Evolutionary conservation across 2,329 filamentous ascomycete species (phyloP).

Genomic region (Sarocladium brachiariae): DNA sequence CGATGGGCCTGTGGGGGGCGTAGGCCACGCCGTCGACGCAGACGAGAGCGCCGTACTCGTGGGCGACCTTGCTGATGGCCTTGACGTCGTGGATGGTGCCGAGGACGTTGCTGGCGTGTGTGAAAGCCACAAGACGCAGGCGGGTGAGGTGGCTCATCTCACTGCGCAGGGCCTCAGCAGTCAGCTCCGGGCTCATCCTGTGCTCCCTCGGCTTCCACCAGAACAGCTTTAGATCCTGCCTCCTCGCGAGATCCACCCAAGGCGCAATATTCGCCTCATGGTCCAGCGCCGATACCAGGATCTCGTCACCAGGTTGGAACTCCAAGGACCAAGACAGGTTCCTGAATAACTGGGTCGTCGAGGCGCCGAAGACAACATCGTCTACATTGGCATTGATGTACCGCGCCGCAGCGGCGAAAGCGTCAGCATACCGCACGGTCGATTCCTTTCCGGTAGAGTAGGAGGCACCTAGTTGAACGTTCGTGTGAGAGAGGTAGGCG

Average conservation of each 20-base stretch:
- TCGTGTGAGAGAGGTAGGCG: constrained; percentile 59
- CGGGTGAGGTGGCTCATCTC: constrained; percentile 42
- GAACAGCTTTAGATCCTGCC: constrained; percentile 54
- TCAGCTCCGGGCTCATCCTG: constrained; percentile 51
- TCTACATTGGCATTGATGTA: constrained; percentile 62
- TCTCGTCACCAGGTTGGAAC: constrained; percentile 53
- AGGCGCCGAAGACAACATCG: constrained; percentile 66
- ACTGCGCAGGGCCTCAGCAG: constrained; percentile 45
- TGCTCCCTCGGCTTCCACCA: constrained; percentile 55
- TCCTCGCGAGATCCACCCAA: constrained; percentile 62
- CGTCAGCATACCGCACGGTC: constrained; percentile 51
- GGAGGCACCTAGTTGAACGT: constrained; percentile 69
- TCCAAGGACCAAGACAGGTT: constrained; percentile 55
- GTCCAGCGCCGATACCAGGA: constrained; percentile 65
- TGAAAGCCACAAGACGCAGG: constrained; percentile 66
- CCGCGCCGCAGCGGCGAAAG: constrained; percentile 57
- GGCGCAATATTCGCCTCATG: constrained; percentile 73
- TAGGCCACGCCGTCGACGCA: constrained; percentile 72
- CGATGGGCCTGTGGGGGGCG: constrained; percentile 64
- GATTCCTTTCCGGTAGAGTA: constrained; percentile 56
- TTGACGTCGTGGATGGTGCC: constrained; percentile 62
- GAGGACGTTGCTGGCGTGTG: constrained; percentile 67
- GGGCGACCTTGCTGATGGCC: constrained; percentile 47
- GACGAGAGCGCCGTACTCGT: constrained; percentile 46
- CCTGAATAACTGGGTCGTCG: constrained; percentile 69